Percentiles rank a stretch among this genome's conserved stretches.
phyloP scores from a whole-genome alignment of 306 rosid species.

The Gynostemma pentaphyllum region DNA sequence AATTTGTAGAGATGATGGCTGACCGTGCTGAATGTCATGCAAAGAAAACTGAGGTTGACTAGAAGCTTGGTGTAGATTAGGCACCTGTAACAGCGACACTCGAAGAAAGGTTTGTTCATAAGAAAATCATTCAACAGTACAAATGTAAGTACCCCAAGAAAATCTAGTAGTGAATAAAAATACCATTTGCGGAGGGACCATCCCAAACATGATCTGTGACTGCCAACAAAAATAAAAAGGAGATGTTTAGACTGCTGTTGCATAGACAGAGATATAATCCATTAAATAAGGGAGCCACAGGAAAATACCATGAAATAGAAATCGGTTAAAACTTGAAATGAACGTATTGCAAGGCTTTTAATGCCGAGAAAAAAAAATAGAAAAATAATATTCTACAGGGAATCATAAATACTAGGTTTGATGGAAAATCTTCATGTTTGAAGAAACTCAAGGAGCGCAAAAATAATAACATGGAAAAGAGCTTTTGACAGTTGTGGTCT shows the following conservation, averaged over 20 bases:
- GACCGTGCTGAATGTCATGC: conserved; percentile 45
- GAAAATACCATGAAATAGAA: not conserved
- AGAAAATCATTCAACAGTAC: conserved; percentile 1
- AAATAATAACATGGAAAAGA: conserved; percentile 68
- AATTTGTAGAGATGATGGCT: conserved; percentile 34
- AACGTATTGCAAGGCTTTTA: not conserved
- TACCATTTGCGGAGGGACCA: conserved; percentile 90
- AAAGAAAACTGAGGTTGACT: conserved; percentile 44
- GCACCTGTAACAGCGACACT: conserved; percentile 65
- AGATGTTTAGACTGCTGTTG: not conserved
- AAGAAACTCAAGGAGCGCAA: not conserved
- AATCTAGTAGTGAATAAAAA: conserved; percentile 19
- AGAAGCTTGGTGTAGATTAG: conserved; percentile 60
- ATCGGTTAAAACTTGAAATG: not conserved
- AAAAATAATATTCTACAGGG: conserved; percentile 1
- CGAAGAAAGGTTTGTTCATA: not conserved
- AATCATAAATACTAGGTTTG: not conserved
- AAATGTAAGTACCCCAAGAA: no score
- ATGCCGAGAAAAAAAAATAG: not conserved
- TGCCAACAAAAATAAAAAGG: conserved; percentile 29
- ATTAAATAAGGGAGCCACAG: not conserved
- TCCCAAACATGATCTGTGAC: conserved; percentile 98
- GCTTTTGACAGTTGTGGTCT: conserved; percentile 92
- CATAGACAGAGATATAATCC: not conserved
- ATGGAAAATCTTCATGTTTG: conserved; percentile 2